Conservation (phyloP, 306 rosid genomes). For the Sesbania bispinosa region DNA sequence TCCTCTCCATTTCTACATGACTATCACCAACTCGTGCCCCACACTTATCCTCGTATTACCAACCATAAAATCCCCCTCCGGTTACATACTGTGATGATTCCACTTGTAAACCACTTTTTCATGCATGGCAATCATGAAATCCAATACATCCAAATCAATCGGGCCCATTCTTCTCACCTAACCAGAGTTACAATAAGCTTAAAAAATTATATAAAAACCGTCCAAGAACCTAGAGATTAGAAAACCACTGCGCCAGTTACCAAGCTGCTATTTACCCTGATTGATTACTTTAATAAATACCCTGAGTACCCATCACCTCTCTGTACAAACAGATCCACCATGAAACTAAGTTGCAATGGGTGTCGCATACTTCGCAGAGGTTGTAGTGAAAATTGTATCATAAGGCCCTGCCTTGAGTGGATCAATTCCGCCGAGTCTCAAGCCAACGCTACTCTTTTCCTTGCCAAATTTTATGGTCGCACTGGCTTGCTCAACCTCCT, state of each 20-base stretch:
- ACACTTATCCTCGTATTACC: not conserved
- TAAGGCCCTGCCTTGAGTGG: slow-evolving; percentile 67
- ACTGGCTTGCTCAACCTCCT: slow-evolving; percentile 70
- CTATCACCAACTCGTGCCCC: not conserved
- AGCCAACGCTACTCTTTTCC: slow-evolving; percentile 73
- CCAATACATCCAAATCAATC: not conserved
- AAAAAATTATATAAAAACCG: not conserved
- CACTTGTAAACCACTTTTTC: not conserved
- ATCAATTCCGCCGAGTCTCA: slow-evolving; percentile 56
- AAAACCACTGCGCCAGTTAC: not conserved
- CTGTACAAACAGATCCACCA: not conserved
- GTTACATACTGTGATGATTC: not conserved
- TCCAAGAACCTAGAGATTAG: not conserved
- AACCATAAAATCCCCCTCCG: not conserved
- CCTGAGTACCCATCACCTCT: not conserved
- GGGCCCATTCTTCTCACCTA: not conserved
- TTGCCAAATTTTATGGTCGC: slow-evolving; percentile 78
- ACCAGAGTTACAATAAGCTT: not conserved
- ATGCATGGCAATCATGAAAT: slow-evolving; percentile 5
- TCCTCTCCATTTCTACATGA: not conserved
- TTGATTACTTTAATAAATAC: not conserved
- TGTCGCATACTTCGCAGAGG: slow-evolving; percentile 75
- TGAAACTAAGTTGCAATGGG: slow-evolving; percentile 73
- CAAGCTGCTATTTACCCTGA: not conserved
- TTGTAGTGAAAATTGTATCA: slow-evolving; percentile 47